Evolutionary conservation across 257 asterid species (phyloP).

Genomic region (Gardenia jasminoides): DNA sequence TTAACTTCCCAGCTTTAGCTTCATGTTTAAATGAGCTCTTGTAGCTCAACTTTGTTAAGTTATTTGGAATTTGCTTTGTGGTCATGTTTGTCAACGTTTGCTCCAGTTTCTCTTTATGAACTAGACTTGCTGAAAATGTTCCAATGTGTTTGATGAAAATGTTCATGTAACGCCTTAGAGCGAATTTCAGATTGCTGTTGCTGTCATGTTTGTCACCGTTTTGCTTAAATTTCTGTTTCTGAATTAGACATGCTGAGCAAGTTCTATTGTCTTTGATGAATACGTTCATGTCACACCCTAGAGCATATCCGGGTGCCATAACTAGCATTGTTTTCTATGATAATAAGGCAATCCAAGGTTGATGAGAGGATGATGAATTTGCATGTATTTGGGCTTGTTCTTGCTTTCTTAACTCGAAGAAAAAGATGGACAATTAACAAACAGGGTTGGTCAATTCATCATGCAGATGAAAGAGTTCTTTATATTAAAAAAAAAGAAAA

Average conservation of each 20-base stretch:
- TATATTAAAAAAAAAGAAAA: background rate
- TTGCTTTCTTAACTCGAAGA: slow-evolving; percentile 16
- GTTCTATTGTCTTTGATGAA: slow-evolving; percentile 17
- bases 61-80: slow-evolving; percentile 28
- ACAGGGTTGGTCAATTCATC: slow-evolving; percentile 30
- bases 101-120: slow-evolving; percentile 23
- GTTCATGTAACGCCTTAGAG: slow-evolving; percentile 7
- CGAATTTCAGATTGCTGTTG: background rate
- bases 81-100: slow-evolving; percentile 29
- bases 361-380: slow-evolving; percentile 10
- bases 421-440: slow-evolving; percentile 14
- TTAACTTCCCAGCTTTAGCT: slow-evolving; percentile 25
- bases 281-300: slow-evolving; percentile 1
- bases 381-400: slow-evolving; percentile 25
- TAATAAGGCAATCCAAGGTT: slow-evolving; percentile 22
- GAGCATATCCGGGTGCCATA: slow-evolving; percentile 22
- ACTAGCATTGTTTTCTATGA: slow-evolving; percentile 10
- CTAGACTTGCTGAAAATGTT: slow-evolving; percentile 17
- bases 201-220: slow-evolving; percentile 13
- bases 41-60: slow-evolving; percentile 35
- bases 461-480: slow-evolving; percentile 26
- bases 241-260: slow-evolving; percentile 17
- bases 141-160: slow-evolving; percentile 14
- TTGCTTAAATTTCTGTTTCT: slow-evolving; percentile 23
- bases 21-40: slow-evolving; percentile 44